These are phyloP conservation scores for Diaporthe citrichinensis DNA, from an alignment of 2,329 filamentous ascomycete genomes.

Conservation along the genomic window DNA sequence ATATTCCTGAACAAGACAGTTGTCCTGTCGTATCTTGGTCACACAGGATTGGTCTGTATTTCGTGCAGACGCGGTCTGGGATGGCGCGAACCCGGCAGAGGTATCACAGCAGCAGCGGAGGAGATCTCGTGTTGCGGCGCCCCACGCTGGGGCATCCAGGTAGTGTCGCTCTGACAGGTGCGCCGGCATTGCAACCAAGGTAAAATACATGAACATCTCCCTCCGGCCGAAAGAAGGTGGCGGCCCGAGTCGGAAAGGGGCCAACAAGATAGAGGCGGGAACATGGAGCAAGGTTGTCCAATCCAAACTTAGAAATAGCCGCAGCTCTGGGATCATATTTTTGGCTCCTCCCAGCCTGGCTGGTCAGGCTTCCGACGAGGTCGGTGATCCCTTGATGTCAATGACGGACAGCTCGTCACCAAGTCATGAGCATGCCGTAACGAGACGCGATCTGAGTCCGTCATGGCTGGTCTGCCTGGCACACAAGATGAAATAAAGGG, in stretches of 20 bases:
- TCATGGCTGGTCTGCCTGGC: not conserved
- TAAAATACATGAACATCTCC: conserved; percentile 5
- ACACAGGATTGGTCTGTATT: conserved; percentile 11
- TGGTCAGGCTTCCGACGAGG: not conserved
- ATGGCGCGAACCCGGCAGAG: not conserved
- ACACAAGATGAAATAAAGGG: not conserved
- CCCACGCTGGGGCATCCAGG: conserved; percentile 4
- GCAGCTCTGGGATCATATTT: conserved; percentile 24
- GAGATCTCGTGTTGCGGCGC: conserved; percentile 30
- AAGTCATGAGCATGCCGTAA: conserved; percentile 12
- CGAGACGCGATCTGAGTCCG: not conserved
- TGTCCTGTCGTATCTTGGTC: conserved; percentile 18
- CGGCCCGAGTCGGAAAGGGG: conserved; percentile 35
- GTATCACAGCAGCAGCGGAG: conserved; percentile 8
- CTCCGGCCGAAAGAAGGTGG: conserved; percentile 19
- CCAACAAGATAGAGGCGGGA: not conserved
- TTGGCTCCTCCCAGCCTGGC: conserved; percentile 3
- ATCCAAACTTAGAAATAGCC: conserved; percentile 34
- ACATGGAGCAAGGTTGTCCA: conserved; percentile 28
- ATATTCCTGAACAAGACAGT: conserved; percentile 14
- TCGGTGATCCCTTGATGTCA: conserved; percentile 4
- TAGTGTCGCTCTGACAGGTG: conserved; percentile 14
- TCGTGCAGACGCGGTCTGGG: conserved; percentile 6
- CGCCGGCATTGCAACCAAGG: not conserved
- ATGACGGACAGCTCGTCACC: conserved; percentile 1